These are phyloP conservation scores for Coniferiporia weirii DNA, from an alignment of 1,284 basidiomycete genomes.

Conservation along the genomic window DNA sequence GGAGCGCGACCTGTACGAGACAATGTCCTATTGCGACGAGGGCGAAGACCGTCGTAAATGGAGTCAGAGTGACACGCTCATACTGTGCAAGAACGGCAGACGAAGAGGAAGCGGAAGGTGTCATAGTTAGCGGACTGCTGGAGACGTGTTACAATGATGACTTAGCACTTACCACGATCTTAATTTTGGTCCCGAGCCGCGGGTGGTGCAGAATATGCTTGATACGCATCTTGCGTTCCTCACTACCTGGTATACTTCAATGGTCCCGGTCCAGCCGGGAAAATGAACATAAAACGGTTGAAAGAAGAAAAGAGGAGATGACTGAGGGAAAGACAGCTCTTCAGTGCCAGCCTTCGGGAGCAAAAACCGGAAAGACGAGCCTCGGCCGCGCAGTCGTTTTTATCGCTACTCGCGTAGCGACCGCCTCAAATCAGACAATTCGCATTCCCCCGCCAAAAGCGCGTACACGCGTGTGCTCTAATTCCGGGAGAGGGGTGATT, in stretches of 20 bases:
- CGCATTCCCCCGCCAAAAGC: no score
- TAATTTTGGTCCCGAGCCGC: conserved; percentile 10
- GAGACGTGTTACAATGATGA: background rate
- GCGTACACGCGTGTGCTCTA: no score
- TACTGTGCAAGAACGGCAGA: conserved; percentile 11
- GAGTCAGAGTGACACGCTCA: conserved; percentile 20
- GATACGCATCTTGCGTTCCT: conserved; percentile 15
- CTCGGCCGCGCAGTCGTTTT: no score
- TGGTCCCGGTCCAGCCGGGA: background rate
- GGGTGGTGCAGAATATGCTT: conserved; percentile 16
- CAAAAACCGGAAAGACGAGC: no score
- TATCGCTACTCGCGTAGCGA: no score
- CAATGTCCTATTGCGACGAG: conserved; percentile 15
- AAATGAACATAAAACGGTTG: background rate
- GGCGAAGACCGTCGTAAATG: conserved; percentile 16
- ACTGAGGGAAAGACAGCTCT: background rate
- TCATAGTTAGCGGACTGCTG: background rate
- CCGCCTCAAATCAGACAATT: no score
- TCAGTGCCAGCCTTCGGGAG: no score
- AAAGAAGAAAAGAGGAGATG: background rate
- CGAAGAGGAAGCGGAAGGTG: background rate
- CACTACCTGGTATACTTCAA: background rate
- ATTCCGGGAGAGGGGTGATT: no score
- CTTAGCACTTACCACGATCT: conserved; percentile 14
- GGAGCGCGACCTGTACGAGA: conserved; percentile 17